phyloP scores from a whole-genome alignment of 1,284 basidiomycete genomes.

The Tremellales sp. region DNA sequence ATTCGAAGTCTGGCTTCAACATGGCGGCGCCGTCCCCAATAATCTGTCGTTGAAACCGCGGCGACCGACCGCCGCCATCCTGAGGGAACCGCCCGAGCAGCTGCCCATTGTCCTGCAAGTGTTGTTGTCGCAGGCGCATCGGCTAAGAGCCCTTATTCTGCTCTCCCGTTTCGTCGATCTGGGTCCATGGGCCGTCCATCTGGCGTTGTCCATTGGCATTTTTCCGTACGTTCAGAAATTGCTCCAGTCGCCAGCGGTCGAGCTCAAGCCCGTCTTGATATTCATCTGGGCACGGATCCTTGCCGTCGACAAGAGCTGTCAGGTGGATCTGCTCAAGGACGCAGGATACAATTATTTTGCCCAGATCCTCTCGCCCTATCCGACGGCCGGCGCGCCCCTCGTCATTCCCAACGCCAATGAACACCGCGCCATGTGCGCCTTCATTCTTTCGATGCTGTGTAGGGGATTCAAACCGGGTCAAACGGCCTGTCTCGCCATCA shows the following conservation, averaged over 20 bases:
- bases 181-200: constrained; percentile 96
- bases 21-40: constrained; percentile 58
- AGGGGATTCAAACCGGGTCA: constrained; percentile 86
- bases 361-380: constrained; percentile 60
- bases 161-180: constrained; percentile 96
- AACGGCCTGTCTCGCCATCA: constrained; percentile 75
- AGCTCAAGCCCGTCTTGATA: constrained; percentile 94
- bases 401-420: constrained; percentile 88
- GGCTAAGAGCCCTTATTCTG: constrained; percentile 91
- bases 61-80: constrained; percentile 73
- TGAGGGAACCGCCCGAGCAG: constrained; percentile 65
- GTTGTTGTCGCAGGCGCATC: constrained; percentile 91
- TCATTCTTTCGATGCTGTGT: constrained; percentile 88
- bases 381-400: constrained; percentile 36
- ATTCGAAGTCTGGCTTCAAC: constrained; percentile 96
- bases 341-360: constrained; percentile 87
- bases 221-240: constrained; percentile 98
- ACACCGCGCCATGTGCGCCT: constrained; percentile 98
- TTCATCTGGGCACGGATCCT: constrained; percentile 99
- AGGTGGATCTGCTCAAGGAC: constrained; percentile 82
- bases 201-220: constrained; percentile 96
- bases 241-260: constrained; percentile 88
- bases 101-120: constrained; percentile 97
- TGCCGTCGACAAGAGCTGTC: constrained; percentile 89
- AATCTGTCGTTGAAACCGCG: constrained; percentile 58